Conservation (phyloP, 768 basidiomycete genomes). For the Mycena filopes region DNA sequence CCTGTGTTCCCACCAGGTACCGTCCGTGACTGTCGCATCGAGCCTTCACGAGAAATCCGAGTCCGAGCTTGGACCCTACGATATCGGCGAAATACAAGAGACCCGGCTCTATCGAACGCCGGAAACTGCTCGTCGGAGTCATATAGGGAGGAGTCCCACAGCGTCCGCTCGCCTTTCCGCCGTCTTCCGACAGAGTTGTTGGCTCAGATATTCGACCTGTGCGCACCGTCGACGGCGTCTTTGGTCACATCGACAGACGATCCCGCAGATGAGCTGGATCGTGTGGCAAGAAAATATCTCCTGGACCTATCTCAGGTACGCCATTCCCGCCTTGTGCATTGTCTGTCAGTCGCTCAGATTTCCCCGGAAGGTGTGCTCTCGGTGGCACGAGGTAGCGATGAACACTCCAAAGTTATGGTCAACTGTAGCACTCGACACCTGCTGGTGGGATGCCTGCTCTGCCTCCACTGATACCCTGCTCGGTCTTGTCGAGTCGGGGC, state of each 20-base stretch:
- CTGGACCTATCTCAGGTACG: background rate
- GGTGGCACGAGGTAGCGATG: conserved; percentile 9
- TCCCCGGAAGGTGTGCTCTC: conserved; percentile 21
- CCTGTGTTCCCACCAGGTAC: too few species aligned
- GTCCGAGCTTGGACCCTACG: too few species aligned
- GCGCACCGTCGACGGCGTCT: background rate
- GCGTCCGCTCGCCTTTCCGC: background rate
- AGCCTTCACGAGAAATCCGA: too few species aligned
- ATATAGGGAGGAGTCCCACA: background rate
- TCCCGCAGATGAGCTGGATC: background rate
- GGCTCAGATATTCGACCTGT: background rate
- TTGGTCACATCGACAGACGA: too few species aligned
- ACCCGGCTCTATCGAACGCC: too few species aligned
- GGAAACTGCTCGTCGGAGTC: background rate
- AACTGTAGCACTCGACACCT: background rate
- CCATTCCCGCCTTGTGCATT: too few species aligned
- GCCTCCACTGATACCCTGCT: background rate
- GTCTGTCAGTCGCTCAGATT: too few species aligned
- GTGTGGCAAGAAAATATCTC: background rate
- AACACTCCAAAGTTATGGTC: conserved; percentile 9
- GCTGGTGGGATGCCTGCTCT: background rate
- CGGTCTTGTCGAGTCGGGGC: background rate
- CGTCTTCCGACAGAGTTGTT: background rate
- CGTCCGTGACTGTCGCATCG: too few species aligned
- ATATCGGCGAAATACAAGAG: too few species aligned